Percentiles rank a stretch among this genome's conserved stretches.
Evolutionary conservation across 2,329 filamentous ascomycete species (phyloP).

Genomic region (Alternaria arbusti): DNA sequence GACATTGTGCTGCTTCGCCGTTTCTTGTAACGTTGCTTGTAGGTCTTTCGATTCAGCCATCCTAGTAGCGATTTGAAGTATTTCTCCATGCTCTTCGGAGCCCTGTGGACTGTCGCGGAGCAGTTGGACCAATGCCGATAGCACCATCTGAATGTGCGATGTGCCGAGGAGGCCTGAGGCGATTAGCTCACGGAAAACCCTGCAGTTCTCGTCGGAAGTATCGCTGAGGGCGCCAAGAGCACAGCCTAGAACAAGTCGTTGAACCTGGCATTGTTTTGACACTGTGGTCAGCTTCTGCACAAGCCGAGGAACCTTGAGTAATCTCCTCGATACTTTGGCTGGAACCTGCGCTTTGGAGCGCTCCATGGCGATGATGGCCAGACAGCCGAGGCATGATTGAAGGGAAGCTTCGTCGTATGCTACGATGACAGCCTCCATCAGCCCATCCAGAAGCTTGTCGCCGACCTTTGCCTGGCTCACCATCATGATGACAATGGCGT

Average conservation of each 20-base stretch:
- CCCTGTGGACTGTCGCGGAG: conserved; percentile 39
- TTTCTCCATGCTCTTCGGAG: conserved; percentile 37
- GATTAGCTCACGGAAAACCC: conserved; percentile 66
- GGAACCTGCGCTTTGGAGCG: conserved; percentile 74
- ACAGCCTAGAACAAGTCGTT: conserved; percentile 75
- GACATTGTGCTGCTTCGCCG: conserved; percentile 70
- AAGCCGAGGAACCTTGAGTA: conserved; percentile 69
- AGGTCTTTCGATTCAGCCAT: conserved; percentile 36
- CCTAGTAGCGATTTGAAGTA: conserved; percentile 41
- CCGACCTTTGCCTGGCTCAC: conserved; percentile 81
- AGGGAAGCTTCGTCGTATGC: conserved; percentile 79
- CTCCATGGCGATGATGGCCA: conserved; percentile 83
- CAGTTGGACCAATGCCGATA: conserved; percentile 69
- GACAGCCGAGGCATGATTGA: conserved; percentile 75
- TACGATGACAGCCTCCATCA: conserved; percentile 86
- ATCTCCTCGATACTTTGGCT: conserved; percentile 70
- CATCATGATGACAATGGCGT: conserved; percentile 87
- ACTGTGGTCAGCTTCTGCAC: conserved; percentile 66
- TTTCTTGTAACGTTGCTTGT: conserved; percentile 68
- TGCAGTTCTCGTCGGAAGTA: conserved; percentile 25
- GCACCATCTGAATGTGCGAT: conserved; percentile 67
- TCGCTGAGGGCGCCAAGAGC: conserved; percentile 56
- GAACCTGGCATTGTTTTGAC: conserved; percentile 69
- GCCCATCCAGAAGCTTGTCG: conserved; percentile 78
- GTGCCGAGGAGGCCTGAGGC: conserved; percentile 66